Percentiles rank a stretch among this genome's conserved stretches.
Conservation (phyloP, 106 monocot species). For the Allium fistulosum region DNA sequence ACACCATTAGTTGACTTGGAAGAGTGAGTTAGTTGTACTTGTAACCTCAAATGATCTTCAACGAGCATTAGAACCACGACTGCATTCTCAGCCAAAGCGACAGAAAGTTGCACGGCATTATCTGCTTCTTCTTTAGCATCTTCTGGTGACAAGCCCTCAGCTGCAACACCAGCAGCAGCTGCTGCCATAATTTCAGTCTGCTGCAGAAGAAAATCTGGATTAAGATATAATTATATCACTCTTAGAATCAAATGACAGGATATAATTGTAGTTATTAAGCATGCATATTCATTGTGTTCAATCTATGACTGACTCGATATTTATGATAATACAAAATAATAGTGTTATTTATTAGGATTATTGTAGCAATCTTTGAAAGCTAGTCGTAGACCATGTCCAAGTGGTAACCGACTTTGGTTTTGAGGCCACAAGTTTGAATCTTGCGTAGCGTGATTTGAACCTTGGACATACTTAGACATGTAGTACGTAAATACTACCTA, state of each 20-base stretch:
- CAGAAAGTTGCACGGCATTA: slow-evolving; percentile 76
- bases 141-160: slow-evolving; percentile 84
- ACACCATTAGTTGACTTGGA: slow-evolving; percentile 21
- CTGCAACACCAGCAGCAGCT: slow-evolving; percentile 88
- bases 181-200: slow-evolving; percentile 99
- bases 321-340: too few species aligned
- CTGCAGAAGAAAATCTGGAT: slow-evolving; percentile 33
- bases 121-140: slow-evolving; percentile 85
- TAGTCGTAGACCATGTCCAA: too few species aligned
- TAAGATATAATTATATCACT: slow-evolving; percentile 17
- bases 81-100: slow-evolving; percentile 97
- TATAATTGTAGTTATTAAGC: background rate
- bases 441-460: too few species aligned
- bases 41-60: slow-evolving; percentile 92
- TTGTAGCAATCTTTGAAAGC: too few species aligned
- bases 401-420: too few species aligned
- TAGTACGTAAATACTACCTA: too few species aligned
- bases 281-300: background rate
- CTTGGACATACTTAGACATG: too few species aligned
- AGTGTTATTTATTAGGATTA: too few species aligned
- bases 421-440: too few species aligned
- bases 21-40: slow-evolving; percentile 53
- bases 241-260: slow-evolving; percentile 1
- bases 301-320: background rate
- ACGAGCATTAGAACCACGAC: slow-evolving; percentile 95